Conservation (phyloP, 441 rosid genomes). For the Brassica hybrid region DNA sequence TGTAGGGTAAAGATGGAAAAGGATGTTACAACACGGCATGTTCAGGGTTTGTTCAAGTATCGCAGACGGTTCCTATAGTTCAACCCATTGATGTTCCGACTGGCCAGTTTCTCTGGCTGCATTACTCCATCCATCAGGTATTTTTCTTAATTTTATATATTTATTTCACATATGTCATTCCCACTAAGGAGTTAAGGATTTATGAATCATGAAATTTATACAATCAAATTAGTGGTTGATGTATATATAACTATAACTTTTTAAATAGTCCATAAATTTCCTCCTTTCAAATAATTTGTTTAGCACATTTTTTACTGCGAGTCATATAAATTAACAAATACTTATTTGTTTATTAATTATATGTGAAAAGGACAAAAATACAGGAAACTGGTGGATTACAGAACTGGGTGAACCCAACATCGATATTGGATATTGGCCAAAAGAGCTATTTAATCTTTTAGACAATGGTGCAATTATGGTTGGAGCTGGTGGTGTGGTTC, state of each 20-base stretch:
- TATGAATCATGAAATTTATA: neutral
- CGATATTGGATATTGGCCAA: slow-evolving; percentile 17
- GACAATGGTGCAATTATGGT: neutral
- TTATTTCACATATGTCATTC: neutral
- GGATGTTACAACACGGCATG: slow-evolving; percentile 16
- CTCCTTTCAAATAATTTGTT: neutral
- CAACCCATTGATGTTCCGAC: neutral
- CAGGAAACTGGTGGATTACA: slow-evolving; percentile 26
- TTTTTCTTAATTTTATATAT: neutral
- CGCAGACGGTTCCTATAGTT: neutral
- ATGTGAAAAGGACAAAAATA: slow-evolving; percentile 2
- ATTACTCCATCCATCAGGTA: neutral
- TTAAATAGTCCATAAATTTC: too few species aligned
- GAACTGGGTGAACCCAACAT: neutral
- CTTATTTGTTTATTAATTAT: neutral
- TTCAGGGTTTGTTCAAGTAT: slow-evolving; percentile 23
- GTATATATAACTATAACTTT: too few species aligned
- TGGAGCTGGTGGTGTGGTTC: slow-evolving; percentile 17
- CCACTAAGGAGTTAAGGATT: neutral
- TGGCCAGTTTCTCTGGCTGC: neutral
- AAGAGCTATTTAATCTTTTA: slow-evolving; percentile 3
- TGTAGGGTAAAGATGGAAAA: slow-evolving; percentile 23
- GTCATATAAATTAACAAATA: neutral
- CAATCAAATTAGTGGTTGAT: neutral
- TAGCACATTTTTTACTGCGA: neutral